phyloP scores from a whole-genome alignment of 2,329 filamentous ascomycete species.

The Aspergillus candidus region DNA sequence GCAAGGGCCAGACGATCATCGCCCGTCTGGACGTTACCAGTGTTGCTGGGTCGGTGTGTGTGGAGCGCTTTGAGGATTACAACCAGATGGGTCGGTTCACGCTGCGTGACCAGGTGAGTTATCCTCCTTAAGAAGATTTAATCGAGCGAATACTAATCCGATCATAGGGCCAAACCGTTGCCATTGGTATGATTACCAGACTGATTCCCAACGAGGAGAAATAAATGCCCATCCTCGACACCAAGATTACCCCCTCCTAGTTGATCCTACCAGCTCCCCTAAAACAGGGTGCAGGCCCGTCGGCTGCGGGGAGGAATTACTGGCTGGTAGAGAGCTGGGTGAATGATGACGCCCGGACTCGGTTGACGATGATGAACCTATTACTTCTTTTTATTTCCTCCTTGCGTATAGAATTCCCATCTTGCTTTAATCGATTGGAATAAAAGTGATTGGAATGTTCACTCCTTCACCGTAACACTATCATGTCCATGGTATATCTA shows the following conservation, averaged over 20 bases:
- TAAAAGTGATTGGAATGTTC: conserved; percentile 15
- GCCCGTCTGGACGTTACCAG: conserved; percentile 83
- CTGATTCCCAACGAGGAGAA: conserved; percentile 48
- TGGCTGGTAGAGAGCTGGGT: conserved; percentile 15
- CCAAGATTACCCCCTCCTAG: background rate
- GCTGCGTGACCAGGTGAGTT: conserved; percentile 71
- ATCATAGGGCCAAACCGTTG: conserved; percentile 88
- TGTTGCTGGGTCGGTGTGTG: conserved; percentile 78
- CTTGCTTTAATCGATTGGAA: conserved; percentile 13
- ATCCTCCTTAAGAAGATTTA: conserved; percentile 5
- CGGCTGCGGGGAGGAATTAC: conserved; percentile 11
- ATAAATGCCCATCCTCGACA: conserved; percentile 11
- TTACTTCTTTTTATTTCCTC: conserved; percentile 10
- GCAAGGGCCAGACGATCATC: conserved; percentile 74
- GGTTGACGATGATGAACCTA: conserved; percentile 31
- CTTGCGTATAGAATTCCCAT: conserved; percentile 21
- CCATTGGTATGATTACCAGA: conserved; percentile 98
- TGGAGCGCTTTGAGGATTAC: conserved; percentile 94
- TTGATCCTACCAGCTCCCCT: background rate
- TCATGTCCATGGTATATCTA: background rate
- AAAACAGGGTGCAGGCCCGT: background rate
- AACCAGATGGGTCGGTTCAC: conserved; percentile 90
- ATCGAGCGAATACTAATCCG: conserved; percentile 17
- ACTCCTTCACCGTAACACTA: background rate
- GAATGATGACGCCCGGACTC: conserved; percentile 17